Evolutionary conservation across 1,139 yeast species (phyloP), one percentile per base, ranked within the genome.

Genomic region (Sugiyamaella paludigena): DNA sequence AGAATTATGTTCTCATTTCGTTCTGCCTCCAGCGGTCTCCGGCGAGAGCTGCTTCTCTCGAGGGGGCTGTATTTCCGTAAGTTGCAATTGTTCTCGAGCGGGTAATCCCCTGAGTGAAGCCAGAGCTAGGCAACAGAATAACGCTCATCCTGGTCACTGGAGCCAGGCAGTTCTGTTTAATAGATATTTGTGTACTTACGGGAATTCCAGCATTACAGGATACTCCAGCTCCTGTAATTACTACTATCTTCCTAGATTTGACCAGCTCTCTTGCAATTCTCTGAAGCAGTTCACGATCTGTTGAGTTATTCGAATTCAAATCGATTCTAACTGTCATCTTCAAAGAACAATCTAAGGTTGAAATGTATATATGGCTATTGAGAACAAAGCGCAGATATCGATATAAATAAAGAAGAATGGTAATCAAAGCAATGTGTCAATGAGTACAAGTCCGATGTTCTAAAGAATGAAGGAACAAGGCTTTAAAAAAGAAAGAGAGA

Each of bases 171-270:
- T n/a, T n/a, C n/a, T n/a, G n/a, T n/a, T n/a, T n/a, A n/a, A n/a
- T n/a, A n/a, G n/a, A 29, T n/a, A 29, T 29, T 10, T 13, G 15
- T 30, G 9, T 28, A 52, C 65, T 39, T 54, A 60, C 64, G 1
- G 98, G 98, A 48, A 91, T 91, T 0, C 98, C 98, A 0, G 98
- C 97, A 65, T 87, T 88, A 65, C 97, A 88, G 26, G 96, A 87
- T 51, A 91, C 87, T 1, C 98, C 98, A 1, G 98, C 98, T 7
- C 98, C 97, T 0, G 97, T 88, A 49, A 89, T 61, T 7, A 63
- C 59, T 11, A 67, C 59, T 1, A 61, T 51, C 39, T 60, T 59
- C 29, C 61, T 55, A 16, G 67, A 42, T 32, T 57, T 56, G 31
- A 54, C 50, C 13, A 66, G 35, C 15, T 49, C 35, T 27, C 46